phyloP scores from a whole-genome alignment of 2,329 filamentous ascomycete genomes.

The Pestalotiopsis sp. region DNA sequence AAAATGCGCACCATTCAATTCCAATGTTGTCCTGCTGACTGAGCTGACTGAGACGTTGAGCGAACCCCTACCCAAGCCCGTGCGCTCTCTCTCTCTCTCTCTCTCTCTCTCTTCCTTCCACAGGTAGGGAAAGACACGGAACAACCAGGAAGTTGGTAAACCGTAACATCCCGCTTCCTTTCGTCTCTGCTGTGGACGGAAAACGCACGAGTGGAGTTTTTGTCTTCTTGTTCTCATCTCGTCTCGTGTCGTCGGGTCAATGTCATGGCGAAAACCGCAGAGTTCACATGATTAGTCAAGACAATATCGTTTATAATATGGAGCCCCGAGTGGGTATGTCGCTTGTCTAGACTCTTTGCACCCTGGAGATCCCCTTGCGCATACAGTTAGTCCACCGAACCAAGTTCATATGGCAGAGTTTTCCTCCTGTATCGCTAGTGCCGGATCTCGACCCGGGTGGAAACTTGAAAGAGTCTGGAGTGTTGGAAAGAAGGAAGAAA shows the following conservation, averaged over 20 bases:
- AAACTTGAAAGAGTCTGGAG: too few species aligned
- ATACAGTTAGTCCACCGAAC: too few species aligned
- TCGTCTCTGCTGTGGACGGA: neutral
- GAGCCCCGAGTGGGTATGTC: neutral
- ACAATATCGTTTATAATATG: neutral
- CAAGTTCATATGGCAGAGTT: too few species aligned
- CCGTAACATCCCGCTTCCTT: neutral
- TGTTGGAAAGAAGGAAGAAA: too few species aligned
- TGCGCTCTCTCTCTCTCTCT: neutral
- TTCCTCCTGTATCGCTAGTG: too few species aligned
- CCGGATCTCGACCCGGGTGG: too few species aligned
- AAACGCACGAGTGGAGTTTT: neutral
- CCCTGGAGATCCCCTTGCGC: too few species aligned
- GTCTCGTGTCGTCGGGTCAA: neutral
- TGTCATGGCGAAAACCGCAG: neutral
- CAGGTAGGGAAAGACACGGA: neutral
- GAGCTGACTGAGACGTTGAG: neutral
- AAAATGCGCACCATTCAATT: neutral
- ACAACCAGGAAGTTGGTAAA: neutral
- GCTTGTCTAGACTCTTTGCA: too few species aligned
- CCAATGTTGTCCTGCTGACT: neutral
- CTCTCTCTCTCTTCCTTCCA: too few species aligned
- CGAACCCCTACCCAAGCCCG: neutral
- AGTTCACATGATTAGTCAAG: neutral
- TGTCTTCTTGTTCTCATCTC: neutral